phyloP scores from a whole-genome alignment of 2,329 filamentous ascomycete species.

The Talaromyces sp. region DNA sequence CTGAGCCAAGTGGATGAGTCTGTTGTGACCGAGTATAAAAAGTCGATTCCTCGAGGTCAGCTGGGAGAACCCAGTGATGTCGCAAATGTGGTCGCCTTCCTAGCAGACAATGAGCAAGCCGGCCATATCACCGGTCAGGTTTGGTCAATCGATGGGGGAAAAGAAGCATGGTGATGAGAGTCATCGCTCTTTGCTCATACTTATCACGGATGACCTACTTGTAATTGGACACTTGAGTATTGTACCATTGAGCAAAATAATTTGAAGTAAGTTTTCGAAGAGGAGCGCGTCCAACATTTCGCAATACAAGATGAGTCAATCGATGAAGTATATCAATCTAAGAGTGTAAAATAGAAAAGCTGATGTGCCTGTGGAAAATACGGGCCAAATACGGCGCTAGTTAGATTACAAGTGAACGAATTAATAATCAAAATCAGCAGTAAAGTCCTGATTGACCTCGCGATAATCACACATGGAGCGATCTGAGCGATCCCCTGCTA shows the following conservation, averaged over 20 bases:
- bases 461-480: not conserved
- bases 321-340: too few species aligned
- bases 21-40: too few species aligned
- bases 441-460: not conserved
- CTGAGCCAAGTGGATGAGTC: too few species aligned
- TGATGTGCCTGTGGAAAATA: too few species aligned
- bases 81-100: too few species aligned
- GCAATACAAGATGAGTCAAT: not conserved
- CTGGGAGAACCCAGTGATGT: too few species aligned
- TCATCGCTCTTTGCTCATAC: not conserved
- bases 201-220: not conserved
- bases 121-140: too few species aligned
- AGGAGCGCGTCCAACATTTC: too few species aligned
- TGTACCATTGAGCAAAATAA: not conserved
- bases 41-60: too few species aligned
- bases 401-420: not conserved
- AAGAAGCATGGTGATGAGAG: not conserved
- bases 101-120: too few species aligned
- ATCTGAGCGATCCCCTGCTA: not conserved
- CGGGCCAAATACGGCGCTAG: too few species aligned
- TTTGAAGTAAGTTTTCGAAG: not conserved
- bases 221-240: not conserved
- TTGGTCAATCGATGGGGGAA: not conserved
- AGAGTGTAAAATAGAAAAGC: too few species aligned
- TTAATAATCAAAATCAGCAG: not conserved